Conservation (phyloP, 176 grass and related monocot species). For the Paspalum notatum region DNA sequence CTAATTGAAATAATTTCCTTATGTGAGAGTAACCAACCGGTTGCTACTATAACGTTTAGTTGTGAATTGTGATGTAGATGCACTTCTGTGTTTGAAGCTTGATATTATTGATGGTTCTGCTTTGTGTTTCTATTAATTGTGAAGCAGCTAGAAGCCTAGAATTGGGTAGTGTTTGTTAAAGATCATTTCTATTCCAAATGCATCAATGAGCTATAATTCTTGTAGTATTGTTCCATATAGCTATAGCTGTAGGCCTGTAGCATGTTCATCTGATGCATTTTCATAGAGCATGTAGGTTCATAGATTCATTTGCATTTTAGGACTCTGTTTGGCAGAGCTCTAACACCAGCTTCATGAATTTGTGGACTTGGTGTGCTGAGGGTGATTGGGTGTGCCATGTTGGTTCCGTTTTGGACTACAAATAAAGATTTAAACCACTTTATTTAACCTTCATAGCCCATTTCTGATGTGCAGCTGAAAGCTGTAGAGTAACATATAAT, state of each 20-base stretch:
- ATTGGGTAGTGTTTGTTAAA: neutral
- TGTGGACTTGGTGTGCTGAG: neutral
- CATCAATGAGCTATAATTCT: neutral
- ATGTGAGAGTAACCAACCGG: neutral
- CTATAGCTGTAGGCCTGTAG: constrained; percentile 15
- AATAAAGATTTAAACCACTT: neutral
- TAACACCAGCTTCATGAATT: neutral
- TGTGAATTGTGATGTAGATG: neutral
- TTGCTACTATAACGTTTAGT: neutral
- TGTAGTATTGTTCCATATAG: neutral
- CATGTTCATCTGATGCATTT: neutral
- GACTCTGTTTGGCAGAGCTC: neutral
- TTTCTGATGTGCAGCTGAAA: neutral
- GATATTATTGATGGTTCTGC: neutral
- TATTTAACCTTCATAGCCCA: neutral
- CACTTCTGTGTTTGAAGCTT: neutral
- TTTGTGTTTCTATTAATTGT: neutral
- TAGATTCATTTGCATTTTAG: neutral
- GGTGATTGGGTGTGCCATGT: neutral
- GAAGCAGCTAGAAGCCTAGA: no score
- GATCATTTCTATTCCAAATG: neutral
- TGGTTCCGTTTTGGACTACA: neutral
- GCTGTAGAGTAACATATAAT: neutral
- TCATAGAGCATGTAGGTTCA: neutral
- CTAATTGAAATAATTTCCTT: neutral